A percentile compares a stretch with the other conserved stretches of the same genome.
Evolutionary conservation across 148 eudicot genomes (phyloP).

Genomic region (Silene latifolia): DNA sequence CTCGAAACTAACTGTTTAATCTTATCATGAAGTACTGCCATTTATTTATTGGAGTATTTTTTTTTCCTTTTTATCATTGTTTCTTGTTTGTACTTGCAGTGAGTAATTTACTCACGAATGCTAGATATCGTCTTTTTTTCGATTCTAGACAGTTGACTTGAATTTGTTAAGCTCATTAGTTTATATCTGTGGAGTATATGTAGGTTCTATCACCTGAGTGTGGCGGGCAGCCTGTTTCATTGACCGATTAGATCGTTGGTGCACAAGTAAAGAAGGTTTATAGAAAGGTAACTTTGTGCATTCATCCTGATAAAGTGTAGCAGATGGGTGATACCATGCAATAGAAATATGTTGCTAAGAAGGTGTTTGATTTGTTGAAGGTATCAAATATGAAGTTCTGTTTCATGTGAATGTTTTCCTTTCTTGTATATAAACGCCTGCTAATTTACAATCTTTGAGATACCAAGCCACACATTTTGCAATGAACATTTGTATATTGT

Average conservation of each 20-base stretch:
- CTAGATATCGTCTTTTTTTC: neutral
- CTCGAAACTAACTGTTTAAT: neutral
- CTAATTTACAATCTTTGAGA: neutral
- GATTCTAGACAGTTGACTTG: neutral
- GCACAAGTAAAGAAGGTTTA: slow-evolving; percentile 89
- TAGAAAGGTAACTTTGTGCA: slow-evolving; percentile 94
- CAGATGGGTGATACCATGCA: slow-evolving; percentile 96
- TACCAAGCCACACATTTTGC: neutral
- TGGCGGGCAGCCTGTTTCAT: slow-evolving; percentile 99
- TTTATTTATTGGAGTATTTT: neutral
- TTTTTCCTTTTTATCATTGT: neutral
- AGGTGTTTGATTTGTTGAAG: slow-evolving; percentile 97
- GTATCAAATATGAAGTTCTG: slow-evolving; percentile 30
- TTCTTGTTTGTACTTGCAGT: neutral
- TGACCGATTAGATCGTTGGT: slow-evolving; percentile 87
- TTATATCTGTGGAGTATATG: slow-evolving; percentile 11
- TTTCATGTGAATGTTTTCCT: neutral
- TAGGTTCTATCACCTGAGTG: slow-evolving; percentile 99
- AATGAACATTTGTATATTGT: neutral
- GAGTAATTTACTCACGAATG: neutral
- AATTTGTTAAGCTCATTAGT: slow-evolving; percentile 2
- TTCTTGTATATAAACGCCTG: neutral
- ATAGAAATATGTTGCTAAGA: slow-evolving; percentile 94
- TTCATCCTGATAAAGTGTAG: slow-evolving; percentile 99
- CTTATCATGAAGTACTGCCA: neutral